phyloP scores from a whole-genome alignment of 768 basidiomycete species.

The Antrodiella citrinella region DNA sequence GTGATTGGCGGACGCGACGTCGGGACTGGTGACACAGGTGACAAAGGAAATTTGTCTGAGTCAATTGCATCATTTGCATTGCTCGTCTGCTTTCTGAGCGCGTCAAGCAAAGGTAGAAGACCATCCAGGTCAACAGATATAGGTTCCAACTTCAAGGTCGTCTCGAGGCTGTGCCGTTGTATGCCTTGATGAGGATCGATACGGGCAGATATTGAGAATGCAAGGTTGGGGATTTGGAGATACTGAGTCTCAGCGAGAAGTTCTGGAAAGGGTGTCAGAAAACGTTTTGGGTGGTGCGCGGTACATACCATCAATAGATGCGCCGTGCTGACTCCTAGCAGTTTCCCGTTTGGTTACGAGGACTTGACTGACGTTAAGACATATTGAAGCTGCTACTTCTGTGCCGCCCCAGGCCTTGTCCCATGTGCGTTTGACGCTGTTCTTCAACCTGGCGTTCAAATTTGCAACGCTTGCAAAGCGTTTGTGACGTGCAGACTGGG shows the following conservation, averaged over 20 bases:
- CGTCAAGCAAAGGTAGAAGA: conserved; percentile 22
- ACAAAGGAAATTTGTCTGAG: conserved; percentile 1
- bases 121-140: conserved; percentile 42
- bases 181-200: conserved; percentile 56
- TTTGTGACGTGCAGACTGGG: conserved; percentile 9
- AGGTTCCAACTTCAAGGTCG: conserved; percentile 36
- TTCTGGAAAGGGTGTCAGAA: neutral
- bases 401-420: conserved; percentile 62
- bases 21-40: conserved; percentile 20
- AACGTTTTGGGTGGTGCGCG: too few relatives aligned
- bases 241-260: conserved; percentile 20
- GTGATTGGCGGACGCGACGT: neutral
- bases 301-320: too few relatives aligned
- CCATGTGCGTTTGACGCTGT: conserved; percentile 56
- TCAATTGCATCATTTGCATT: neutral
- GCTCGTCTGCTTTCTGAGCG: conserved; percentile 2
- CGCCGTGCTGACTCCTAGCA: too few relatives aligned
- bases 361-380: conserved; percentile 40
- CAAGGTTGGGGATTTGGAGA: conserved; percentile 39
- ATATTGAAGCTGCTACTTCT: conserved; percentile 46
- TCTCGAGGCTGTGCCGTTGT: conserved; percentile 44
- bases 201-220: conserved; percentile 38
- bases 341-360: conserved; percentile 16
- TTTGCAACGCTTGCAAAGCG: conserved; percentile 42
- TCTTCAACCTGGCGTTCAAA: conserved; percentile 56